These are phyloP conservation scores for Triadica sebifera DNA, from an alignment of 345 rosid genomes.

Conservation along the genomic window DNA sequence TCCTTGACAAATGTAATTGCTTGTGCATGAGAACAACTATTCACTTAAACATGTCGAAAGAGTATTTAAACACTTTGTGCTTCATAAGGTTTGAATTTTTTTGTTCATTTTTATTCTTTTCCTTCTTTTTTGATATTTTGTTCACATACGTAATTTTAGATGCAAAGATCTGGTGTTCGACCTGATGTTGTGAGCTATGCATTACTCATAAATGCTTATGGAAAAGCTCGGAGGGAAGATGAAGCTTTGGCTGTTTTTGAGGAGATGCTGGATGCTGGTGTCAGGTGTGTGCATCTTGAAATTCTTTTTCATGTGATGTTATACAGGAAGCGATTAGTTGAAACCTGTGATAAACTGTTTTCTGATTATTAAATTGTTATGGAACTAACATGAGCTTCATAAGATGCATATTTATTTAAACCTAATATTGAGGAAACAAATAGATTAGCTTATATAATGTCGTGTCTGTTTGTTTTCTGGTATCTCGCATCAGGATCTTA, in stretches of 20 bases:
- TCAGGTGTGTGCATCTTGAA: conserved; percentile 50
- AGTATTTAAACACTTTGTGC: not conserved
- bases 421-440: not conserved
- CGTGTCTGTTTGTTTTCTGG: not conserved
- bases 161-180: conserved; percentile 83
- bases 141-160: conserved; percentile 43
- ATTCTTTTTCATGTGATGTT: not conserved
- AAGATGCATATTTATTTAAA: not conserved
- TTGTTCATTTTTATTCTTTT: not conserved
- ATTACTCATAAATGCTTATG: conserved; percentile 85
- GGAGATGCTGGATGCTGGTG: conserved; percentile 96
- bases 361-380: not conserved
- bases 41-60: not conserved
- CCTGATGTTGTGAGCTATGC: conserved; percentile 96
- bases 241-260: conserved; percentile 98
- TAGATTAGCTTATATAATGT: not conserved
- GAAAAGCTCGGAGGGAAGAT: conserved; percentile 91
- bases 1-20: not conserved
- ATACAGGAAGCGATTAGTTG: not conserved
- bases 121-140: not conserved
- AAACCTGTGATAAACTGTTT: not conserved
- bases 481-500: not conserved
- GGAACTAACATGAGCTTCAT: not conserved
- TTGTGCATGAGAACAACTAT: conserved; percentile 2
- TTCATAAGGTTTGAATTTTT: not conserved